Evolutionary conservation across 139 green algal genomes (phyloP).

Genomic region (Chlamydomonas applanata): DNA sequence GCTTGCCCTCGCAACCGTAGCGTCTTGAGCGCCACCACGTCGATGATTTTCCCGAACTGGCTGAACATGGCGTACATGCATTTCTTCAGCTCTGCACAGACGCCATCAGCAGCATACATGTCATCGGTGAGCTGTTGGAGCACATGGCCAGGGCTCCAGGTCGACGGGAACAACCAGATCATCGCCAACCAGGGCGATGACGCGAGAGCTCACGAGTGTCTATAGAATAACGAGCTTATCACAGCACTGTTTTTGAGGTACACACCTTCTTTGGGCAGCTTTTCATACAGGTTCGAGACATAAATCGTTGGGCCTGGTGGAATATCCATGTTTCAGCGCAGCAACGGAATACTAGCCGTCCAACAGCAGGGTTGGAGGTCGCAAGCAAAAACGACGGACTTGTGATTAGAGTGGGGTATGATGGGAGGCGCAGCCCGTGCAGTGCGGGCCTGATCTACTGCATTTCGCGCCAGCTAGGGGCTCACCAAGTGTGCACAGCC

Average conservation of each 20-base stretch:
- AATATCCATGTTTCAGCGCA: constrained; percentile 53
- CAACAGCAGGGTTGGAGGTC: background rate
- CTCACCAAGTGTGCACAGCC: too few relatives aligned
- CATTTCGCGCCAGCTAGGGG: too few relatives aligned
- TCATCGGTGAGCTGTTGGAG: too few relatives aligned
- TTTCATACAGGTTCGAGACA: constrained; percentile 93
- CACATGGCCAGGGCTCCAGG: background rate
- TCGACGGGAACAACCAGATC: too few relatives aligned
- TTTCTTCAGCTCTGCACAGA: constrained; percentile 89
- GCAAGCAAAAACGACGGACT: too few relatives aligned
- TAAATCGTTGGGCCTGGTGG: constrained; percentile 92
- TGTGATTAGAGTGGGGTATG: too few relatives aligned
- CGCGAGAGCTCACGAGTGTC: background rate
- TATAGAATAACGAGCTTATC: background rate
- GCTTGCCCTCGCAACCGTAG: constrained; percentile 89
- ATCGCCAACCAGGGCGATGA: background rate
- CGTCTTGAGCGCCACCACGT: constrained; percentile 87
- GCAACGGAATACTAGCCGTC: background rate
- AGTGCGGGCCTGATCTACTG: too few relatives aligned
- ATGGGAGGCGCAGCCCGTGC: too few relatives aligned
- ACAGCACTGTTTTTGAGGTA: background rate
- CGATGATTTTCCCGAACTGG: constrained; percentile 94
- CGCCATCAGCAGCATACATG: background rate
- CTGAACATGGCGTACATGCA: constrained; percentile 91
- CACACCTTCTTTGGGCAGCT: constrained; percentile 87